Conservation (phyloP, 495 filamentous ascomycete genomes). For the Parathielavia hyrcaniae region DNA sequence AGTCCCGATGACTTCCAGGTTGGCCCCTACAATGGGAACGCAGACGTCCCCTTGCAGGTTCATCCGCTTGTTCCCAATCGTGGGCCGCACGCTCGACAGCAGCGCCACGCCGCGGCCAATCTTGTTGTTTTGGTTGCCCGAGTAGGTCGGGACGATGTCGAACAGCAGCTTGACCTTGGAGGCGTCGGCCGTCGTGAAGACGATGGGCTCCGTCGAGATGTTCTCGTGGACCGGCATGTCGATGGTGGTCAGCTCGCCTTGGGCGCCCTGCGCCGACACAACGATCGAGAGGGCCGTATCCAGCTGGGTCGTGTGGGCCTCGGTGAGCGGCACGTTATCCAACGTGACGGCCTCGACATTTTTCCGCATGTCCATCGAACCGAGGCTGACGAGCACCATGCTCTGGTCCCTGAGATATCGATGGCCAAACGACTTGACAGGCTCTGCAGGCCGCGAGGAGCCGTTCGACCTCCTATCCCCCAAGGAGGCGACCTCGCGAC, state of each 20-base stretch:
- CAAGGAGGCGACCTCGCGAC: slow-evolving; percentile 48
- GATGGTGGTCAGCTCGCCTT: slow-evolving; percentile 78
- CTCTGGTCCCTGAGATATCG: slow-evolving; percentile 84
- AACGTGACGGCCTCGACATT: slow-evolving; percentile 72
- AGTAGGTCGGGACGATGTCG: slow-evolving; percentile 95
- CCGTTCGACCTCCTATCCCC: slow-evolving; percentile 36
- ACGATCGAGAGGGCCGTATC: slow-evolving; percentile 91
- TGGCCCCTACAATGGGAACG: slow-evolving; percentile 78
- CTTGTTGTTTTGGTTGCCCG: slow-evolving; percentile 78
- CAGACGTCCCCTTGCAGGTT: slow-evolving; percentile 88
- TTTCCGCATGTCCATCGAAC: slow-evolving; percentile 89
- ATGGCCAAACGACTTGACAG: slow-evolving; percentile 92
- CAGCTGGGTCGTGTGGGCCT: slow-evolving; percentile 84
- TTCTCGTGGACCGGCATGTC: slow-evolving; percentile 92
- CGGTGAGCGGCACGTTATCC: slow-evolving; percentile 77
- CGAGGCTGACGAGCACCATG: slow-evolving; percentile 86
- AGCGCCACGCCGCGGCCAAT: slow-evolving; percentile 90
- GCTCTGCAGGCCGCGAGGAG: slow-evolving; percentile 52
- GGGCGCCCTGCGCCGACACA: slow-evolving; percentile 81
- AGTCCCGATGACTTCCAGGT: slow-evolving; percentile 82
- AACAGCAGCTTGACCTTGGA: slow-evolving; percentile 84
- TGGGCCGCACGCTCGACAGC: slow-evolving; percentile 75
- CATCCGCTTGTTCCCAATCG: slow-evolving; percentile 68
- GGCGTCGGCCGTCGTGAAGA: slow-evolving; percentile 72
- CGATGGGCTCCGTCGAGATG: slow-evolving; percentile 84